Evolutionary conservation across 2,329 filamentous ascomycete species (phyloP).

Genomic region (Trichoderma harzianum): DNA sequence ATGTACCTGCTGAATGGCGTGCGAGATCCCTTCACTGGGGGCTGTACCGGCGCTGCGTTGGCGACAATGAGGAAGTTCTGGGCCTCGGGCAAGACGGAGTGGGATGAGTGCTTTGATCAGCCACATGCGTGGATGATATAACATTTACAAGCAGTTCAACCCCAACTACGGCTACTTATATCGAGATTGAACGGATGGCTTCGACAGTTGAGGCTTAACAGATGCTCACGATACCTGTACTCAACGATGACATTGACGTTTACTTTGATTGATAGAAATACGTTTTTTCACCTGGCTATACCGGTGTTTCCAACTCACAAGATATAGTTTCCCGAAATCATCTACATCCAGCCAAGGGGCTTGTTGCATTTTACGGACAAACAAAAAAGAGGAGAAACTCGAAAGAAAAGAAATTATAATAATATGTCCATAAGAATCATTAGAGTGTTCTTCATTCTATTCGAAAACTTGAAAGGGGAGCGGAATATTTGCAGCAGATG

Average conservation of each 20-base stretch:
- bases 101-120: conserved; percentile 18
- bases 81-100: conserved; percentile 9
- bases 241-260: background rate
- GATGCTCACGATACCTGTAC: background rate
- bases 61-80: conserved; percentile 15
- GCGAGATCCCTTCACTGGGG: conserved; percentile 6
- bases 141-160: background rate
- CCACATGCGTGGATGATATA: conserved; percentile 17
- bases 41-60: background rate
- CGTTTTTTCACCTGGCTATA: background rate
- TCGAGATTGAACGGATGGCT: background rate
- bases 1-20: conserved; percentile 2
- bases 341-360: background rate
- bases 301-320: background rate
- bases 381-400: background rate
- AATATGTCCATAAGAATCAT: background rate
- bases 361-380: background rate
- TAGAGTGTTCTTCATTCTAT: background rate
- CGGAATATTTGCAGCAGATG: background rate
- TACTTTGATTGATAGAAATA: background rate
- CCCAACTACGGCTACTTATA: background rate
- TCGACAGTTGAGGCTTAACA: background rate
- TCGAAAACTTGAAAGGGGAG: background rate
- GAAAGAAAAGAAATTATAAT: background rate
- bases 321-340: background rate